Percentiles rank a stretch among this genome's conserved stretches.
Conservation (phyloP, 2,329 filamentous ascomycete species). For the Phyllosticta ampelicida region DNA sequence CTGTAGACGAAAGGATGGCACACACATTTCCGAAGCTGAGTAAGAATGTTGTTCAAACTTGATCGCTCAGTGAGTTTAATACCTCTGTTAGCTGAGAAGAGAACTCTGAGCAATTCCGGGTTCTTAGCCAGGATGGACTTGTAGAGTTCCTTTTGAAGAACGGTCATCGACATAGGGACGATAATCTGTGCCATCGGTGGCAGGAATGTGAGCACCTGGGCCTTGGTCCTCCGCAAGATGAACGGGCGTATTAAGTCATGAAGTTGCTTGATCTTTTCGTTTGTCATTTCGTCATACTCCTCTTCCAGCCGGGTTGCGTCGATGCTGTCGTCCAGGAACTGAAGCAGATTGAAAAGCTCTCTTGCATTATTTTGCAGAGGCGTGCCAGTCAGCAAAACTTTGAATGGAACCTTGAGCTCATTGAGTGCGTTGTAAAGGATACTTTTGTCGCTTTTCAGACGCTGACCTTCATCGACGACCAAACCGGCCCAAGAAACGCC, state of each 20-base stretch:
- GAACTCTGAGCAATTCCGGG: constrained; percentile 73
- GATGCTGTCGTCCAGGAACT: constrained; percentile 70
- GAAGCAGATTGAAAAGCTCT: constrained; percentile 91
- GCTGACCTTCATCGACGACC: constrained; percentile 89
- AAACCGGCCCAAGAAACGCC: constrained; percentile 74
- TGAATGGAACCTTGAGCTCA: constrained; percentile 67
- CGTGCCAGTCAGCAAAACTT: constrained; percentile 76
- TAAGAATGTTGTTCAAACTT: constrained; percentile 84
- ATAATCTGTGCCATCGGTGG: constrained; percentile 94
- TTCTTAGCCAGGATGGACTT: constrained; percentile 90
- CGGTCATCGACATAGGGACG: constrained; percentile 87
- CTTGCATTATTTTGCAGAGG: constrained; percentile 92
- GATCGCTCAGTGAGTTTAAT: constrained; percentile 62
- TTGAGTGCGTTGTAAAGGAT: constrained; percentile 66
- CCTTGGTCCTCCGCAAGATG: constrained; percentile 72
- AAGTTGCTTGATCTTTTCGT: constrained; percentile 68
- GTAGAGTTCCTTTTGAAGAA: constrained; percentile 87
- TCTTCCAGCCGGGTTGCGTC: constrained; percentile 64
- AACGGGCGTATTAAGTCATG: constrained; percentile 71
- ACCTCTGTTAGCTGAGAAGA: constrained; percentile 55
- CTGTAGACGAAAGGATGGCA: constrained; percentile 97
- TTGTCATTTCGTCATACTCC: constrained; percentile 66
- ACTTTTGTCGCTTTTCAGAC: constrained; percentile 86
- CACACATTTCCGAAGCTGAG: constrained; percentile 88
- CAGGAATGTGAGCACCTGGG: constrained; percentile 79